Evolutionary conservation across 2,329 filamentous ascomycete species (phyloP).

Genomic region (Blumeria graminis): DNA sequence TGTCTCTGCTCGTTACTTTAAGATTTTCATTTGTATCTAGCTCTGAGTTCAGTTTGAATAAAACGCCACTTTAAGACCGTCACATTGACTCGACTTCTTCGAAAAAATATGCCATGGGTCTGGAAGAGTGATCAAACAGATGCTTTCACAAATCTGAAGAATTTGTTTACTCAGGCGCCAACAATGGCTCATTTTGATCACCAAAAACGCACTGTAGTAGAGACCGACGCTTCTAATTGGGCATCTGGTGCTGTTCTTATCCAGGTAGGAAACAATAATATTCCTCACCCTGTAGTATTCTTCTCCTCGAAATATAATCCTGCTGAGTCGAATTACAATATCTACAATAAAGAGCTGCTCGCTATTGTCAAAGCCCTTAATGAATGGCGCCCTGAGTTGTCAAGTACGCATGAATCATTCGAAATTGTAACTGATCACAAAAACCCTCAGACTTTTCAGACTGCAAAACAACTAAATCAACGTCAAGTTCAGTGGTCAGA

Average conservation of each 20-base stretch:
- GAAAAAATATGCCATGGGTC: too few species aligned
- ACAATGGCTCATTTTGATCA: too few species aligned
- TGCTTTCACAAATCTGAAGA: too few species aligned
- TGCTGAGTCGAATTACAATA: slow-evolving; percentile 14
- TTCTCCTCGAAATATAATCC: background rate
- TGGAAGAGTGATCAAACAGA: too few species aligned
- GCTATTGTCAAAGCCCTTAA: slow-evolving; percentile 14
- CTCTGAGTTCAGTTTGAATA: too few species aligned
- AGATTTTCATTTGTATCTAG: too few species aligned
- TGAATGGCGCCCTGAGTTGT: slow-evolving; percentile 9
- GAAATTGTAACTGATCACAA: slow-evolving; percentile 10
- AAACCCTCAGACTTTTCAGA: slow-evolving; percentile 6
- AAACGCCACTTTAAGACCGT: too few species aligned
- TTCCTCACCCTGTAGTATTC: background rate
- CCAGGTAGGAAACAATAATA: background rate
- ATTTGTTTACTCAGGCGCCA: too few species aligned
- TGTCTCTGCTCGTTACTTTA: too few species aligned
- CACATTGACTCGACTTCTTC: background rate
- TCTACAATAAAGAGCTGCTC: slow-evolving; percentile 17
- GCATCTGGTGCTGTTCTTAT: background rate
- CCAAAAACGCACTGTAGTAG: too few species aligned
- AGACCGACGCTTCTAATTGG: too few species aligned
- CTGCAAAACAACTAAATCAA: background rate
- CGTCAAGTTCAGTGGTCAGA: background rate
- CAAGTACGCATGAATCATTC: slow-evolving; percentile 4